Evolutionary conservation across 371 early-diverging fungal genomes (phyloP).

Genomic region (Apophysomyces elegans): DNA sequence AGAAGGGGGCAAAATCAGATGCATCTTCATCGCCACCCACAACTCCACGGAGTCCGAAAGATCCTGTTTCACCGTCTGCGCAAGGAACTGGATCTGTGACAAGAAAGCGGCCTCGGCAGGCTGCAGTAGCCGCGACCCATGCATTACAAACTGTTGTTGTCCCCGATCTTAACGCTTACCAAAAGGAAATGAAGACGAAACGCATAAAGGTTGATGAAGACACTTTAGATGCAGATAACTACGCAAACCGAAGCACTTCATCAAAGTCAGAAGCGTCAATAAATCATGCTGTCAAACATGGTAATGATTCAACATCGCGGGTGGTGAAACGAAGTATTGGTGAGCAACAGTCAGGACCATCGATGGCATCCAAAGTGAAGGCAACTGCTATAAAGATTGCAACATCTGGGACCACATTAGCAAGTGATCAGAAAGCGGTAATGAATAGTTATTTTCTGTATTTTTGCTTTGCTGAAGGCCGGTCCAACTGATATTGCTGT

Average conservation of each 20-base stretch:
- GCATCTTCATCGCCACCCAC: neutral
- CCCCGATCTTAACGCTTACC: slow-evolving; percentile 58
- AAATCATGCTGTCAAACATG: neutral
- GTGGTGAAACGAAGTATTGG: neutral
- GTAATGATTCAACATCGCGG: neutral
- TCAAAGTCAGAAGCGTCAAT: neutral
- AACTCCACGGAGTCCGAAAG: neutral
- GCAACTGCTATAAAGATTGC: neutral
- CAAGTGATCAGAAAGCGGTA: slow-evolving; percentile 12
- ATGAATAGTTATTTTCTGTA: neutral
- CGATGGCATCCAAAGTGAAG: neutral
- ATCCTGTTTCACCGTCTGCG: neutral
- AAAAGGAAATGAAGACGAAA: slow-evolving; percentile 49
- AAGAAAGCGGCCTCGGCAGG: slow-evolving; percentile 48
- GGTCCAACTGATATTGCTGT: neutral
- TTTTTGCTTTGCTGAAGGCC: neutral
- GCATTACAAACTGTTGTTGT: slow-evolving; percentile 48
- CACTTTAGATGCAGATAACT: neutral
- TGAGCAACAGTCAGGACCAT: neutral
- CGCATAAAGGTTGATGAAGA: slow-evolving; percentile 14
- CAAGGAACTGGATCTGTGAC: slow-evolving; percentile 21
- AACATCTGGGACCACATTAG: slow-evolving; percentile 7
- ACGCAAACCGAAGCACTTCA: neutral
- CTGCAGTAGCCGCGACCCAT: slow-evolving; percentile 50
- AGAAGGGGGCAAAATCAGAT: neutral